Base-by-base conservation (phyloP, 768 basidiomycete genomes). In the Pisolithus marmoratus region DNA sequence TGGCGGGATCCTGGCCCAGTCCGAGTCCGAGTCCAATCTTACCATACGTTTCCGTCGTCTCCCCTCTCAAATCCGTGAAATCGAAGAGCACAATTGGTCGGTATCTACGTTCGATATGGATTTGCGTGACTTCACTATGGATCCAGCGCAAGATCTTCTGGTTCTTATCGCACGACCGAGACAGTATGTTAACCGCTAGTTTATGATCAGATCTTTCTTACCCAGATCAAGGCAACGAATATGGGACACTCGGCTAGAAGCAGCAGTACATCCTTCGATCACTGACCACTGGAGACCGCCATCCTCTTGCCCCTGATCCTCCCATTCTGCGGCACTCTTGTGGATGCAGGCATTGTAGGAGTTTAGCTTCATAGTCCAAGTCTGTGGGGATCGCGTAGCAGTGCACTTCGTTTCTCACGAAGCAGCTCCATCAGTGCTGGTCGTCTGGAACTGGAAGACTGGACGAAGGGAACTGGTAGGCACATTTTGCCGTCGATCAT, bases 361-460 rank as follows among this genome's bases (percentile, higher is more conserved):
- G 12, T 47, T 69, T 34, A 69, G 74, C 24, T 80, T 74, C 56
- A 65, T 69, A 36, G 71, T 87, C n/a, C 83, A 84, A 62, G 68
- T 83, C 14, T 78, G 76, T 44, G 74, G 73, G 7, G 74, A 82
- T 27, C 70, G 72, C 27, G 55, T 87, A 17, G 81, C 74, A 11
- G 63, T 86, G 38, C 68, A 81, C 6, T 79, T 79, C 49, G 55
- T 69, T 47, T 65, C 65, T 51, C 52, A 52, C 8, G 69, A 66
- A 37, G 53, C 50, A 7, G 60, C 61, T 31, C 70, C 69, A 43
- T 76, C 72, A 27, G 77, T 81, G 56, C 61, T 86, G 12, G 66
- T 76, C 22, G 67, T 84, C 20, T 87, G 83, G 84, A 76, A 87
- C 50, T 87, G 85, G 86, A 79, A 78, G 60, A 81, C 76, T 4